Percentiles rank a stretch among this genome's conserved stretches.
Conservation (phyloP, 1,284 basidiomycete genomes). For the Phellinidium pouzarii region DNA sequence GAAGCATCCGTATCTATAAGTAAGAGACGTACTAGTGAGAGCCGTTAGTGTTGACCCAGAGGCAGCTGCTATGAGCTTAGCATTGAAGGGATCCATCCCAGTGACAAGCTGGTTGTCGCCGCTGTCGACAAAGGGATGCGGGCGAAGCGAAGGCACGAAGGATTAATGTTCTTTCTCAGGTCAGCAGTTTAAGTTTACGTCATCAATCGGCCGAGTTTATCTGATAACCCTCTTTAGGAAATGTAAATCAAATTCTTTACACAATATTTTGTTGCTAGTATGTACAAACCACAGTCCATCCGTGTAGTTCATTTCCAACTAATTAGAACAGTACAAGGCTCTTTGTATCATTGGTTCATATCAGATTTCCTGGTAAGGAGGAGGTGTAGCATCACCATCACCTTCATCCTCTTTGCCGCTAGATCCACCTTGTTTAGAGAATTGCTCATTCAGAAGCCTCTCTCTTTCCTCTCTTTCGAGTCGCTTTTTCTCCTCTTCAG, state of each 20-base stretch:
- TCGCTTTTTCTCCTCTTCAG: slow-evolving; percentile 64
- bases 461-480: slow-evolving; percentile 62
- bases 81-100: slow-evolving; percentile 63
- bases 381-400: slow-evolving; percentile 44
- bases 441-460: slow-evolving; percentile 33
- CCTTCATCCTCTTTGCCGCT: slow-evolving; percentile 14
- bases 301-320: no score
- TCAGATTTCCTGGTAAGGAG: slow-evolving; percentile 69
- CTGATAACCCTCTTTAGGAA: no score
- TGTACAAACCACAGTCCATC: no score
- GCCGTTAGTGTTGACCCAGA: slow-evolving; percentile 78
- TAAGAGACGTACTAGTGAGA: slow-evolving; percentile 59
- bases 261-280: no score
- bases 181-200: no score
- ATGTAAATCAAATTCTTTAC: no score
- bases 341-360: no score
- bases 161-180: no score
- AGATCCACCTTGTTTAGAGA: slow-evolving; percentile 17
- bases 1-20: neutral
- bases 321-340: no score
- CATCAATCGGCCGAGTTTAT: no score
- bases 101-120: neutral
- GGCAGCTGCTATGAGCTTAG: slow-evolving; percentile 77
- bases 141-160: neutral
- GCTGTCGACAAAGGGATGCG: neutral